phyloP scores from a whole-genome alignment of 805 yeast genomes.

The Sugiyamaella chiloensis region DNA sequence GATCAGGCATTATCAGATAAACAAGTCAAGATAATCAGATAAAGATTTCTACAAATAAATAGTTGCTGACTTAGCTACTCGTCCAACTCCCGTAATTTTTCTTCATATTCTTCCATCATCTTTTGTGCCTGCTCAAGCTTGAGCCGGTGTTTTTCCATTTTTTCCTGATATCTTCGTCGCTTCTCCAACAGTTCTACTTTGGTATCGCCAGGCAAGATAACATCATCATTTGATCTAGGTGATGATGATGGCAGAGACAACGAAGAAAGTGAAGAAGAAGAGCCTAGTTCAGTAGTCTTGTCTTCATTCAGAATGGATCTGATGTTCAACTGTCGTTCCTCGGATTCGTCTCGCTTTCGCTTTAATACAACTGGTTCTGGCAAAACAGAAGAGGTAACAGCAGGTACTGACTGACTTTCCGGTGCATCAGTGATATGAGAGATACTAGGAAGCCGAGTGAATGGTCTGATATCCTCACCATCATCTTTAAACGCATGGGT shows the following conservation, averaged over 20 bases:
- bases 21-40: too few relatives aligned
- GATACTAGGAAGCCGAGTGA: constrained; percentile 1
- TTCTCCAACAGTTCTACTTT: constrained; percentile 34
- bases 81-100: constrained; percentile 23
- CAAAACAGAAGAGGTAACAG: too few relatives aligned
- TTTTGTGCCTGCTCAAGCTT: constrained; percentile 29
- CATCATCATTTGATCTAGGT: neutral
- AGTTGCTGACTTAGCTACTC: too few relatives aligned
- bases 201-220: constrained; percentile 6
- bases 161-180: constrained; percentile 34
- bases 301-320: constrained; percentile 18
- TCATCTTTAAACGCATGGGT: constrained; percentile 35
- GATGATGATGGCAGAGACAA: constrained; percentile 1
- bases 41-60: neutral
- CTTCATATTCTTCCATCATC: constrained; percentile 31
- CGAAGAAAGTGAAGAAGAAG: too few relatives aligned
- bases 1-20: constrained; percentile 2
- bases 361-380: neutral
- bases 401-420: too few relatives aligned
- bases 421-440: neutral
- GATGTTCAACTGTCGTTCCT: constrained; percentile 14
- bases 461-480: neutral
- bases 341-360: constrained; percentile 6
- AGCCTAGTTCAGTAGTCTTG: neutral
- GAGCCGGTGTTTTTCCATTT: constrained; percentile 27